Base-by-base conservation (phyloP, 208 protist species). In the Acanthamoeba culbertsoni region DNA sequence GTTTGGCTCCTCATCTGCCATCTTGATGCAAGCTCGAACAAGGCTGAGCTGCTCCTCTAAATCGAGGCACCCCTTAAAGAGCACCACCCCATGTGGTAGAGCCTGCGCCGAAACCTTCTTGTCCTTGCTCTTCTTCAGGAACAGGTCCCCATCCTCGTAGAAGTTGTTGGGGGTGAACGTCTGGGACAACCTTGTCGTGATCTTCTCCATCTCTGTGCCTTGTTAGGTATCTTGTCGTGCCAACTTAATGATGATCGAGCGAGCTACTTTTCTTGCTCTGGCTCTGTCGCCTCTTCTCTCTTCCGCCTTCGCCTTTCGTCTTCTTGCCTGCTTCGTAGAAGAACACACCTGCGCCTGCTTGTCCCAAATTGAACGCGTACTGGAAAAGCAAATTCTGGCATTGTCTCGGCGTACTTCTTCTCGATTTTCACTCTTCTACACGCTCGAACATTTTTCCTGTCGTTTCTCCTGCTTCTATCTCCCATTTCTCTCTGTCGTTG, bases 61-160 rank as follows among this genome's bases (percentile, higher is more conserved):
- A 23, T 82, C 71, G 1, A 82, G 71, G 42, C 71, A 82, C 3
- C 71, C 71, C 71, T 82, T 82, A 43, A 82, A 82, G 8, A 82
- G 71, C 43, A 82, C 71, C 42, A 82, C 71, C 71, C 71, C 71
- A 40, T 82, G 71, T n/a, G 71, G 71, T 53, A 82, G 71, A 37
- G 71, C n/a, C 23, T 82, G 71, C 26, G 71, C 71, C 8, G 28
- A 46, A 31, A 82, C 53, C 71, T 82, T 82, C 45, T 82, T 82
- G 71, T 82, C 71, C 71, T 82, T 82, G 37, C 42, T 55, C 71
- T 82, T 82, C 71, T 82, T 82, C 20, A 82, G 43, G 71, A 82
- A 53, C 14, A 82, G 42, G 45, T 82, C 71, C 8, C 71, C 71
- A 7, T 82, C 71, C 37, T 82, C 71, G 71, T 82, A 82, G 71